Base-by-base conservation (phyloP, 148 eudicot genomes). In the Amaranthus cruentus region DNA sequence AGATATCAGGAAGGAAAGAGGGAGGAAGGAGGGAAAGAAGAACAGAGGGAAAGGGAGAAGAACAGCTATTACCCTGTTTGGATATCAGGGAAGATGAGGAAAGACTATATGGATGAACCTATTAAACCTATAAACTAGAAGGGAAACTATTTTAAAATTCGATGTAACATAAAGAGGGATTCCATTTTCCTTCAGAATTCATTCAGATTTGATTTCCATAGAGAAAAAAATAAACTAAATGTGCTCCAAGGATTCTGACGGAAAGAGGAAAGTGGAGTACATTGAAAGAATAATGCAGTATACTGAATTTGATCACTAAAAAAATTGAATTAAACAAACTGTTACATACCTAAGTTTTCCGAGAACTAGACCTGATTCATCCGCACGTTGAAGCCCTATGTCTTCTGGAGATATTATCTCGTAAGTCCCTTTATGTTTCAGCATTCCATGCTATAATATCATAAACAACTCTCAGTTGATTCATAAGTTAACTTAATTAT, bases 361-460 rank as follows among this genome's bases (percentile, higher is more conserved):
- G 78, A 94, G 98, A 82, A 90, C 96, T 68, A 94, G 89, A 62
- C 97, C 98, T 81, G 96, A 83, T 83, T 94, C 93, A 77, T 89
- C 88, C 70, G 90, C 83, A 51, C 97, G 86, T 49, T 81, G 78
- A 72, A 94, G 96, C 78, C 98, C 98, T 79, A 94, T 89, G 83
- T 91, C 98, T 80, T 91, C 98, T 21, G 98, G 97, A 75, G 98
- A 87, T 77, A 94, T 89, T 55, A 94, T 91, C 79, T 94, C 98
- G 78, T 91, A 94, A 4, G 98, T 94, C 59, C 83, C 81, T 83
- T 84, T 91, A 82, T 91, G 81, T 83, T 94, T 94, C 59, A 94
- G 89, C 98, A 94, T 91, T 73, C 98, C 98, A 80, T 94, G 93
- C 98, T 93, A 75, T 75, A 86, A 49, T 62, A 52, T n/a, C 55